Evolutionary conservation across 2,329 filamentous ascomycete genomes (phyloP).

Genomic region (Aspergillus sp.): DNA sequence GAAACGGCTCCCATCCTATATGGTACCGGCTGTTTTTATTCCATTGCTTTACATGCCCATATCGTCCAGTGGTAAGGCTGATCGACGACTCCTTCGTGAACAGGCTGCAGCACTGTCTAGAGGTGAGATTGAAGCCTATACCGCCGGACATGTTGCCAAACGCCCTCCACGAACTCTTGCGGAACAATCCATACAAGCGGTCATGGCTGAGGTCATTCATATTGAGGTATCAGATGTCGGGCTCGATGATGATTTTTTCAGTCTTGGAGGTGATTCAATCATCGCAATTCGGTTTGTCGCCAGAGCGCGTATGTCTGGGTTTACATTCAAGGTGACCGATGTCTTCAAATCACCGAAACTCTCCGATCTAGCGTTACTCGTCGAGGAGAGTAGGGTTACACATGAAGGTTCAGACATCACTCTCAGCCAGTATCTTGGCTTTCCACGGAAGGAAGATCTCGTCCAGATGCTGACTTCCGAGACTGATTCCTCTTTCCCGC

Average conservation of each 20-base stretch:
- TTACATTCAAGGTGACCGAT: background rate
- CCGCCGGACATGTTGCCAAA: background rate
- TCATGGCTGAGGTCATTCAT: background rate
- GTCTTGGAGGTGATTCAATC: background rate
- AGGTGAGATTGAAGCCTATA: background rate
- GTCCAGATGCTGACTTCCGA: background rate
- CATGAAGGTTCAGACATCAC: background rate
- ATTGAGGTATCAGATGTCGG: background rate
- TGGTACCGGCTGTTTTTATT: conserved; percentile 21
- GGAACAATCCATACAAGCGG: background rate
- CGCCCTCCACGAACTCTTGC: background rate
- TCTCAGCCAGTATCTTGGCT: background rate
- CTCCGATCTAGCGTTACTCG: background rate
- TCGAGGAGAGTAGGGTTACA: background rate
- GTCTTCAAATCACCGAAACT: background rate
- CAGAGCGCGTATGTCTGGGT: background rate
- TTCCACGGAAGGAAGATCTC: background rate
- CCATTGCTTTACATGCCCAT: conserved; percentile 18
- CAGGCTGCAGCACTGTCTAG: background rate
- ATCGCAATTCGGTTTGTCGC: background rate
- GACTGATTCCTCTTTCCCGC: background rate
- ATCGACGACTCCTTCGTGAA: conserved; percentile 12
- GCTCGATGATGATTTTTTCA: background rate
- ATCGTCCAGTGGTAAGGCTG: conserved; percentile 19
- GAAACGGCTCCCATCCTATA: conserved; percentile 18